Evolutionary conservation across 2,329 filamentous ascomycete species (phyloP), one percentile per base, ranked within the genome.

Genomic region (Botrytis porri): DNA sequence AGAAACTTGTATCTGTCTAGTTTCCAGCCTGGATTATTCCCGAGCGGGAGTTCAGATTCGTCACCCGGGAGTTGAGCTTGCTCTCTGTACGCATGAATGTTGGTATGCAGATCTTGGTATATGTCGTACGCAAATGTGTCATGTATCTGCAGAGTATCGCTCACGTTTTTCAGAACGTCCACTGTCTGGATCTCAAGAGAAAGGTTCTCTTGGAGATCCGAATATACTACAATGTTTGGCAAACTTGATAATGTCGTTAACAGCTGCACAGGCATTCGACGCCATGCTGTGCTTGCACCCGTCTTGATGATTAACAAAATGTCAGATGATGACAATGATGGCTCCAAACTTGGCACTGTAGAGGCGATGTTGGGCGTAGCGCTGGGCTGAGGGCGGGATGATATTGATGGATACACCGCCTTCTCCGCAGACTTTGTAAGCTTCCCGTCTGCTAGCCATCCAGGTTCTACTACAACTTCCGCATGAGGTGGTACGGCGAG

Each of bases 1-100:
- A 75, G 61, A 51, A 75, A 75, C 57, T 75, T 74, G 29, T 75
- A 74, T 45, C 66, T 67, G 62, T 75, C 74, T 3, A 74, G 62
- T 10, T 63, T 22, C 74, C 73, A 75, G 9, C 73, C 74, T 16
- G 64, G 69, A 29, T 41, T 35, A 29, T 59, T 51, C 1, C 64
- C 72, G 5, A 64, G 20, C 39, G 45, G 48, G 18, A 62, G 45
- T 37, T 29, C 51, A 43, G 64, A 69, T n/a, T 75, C 72, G 35
- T 75, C 74, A 9, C 73, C 70, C 29, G 70, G 74, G 3, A 75
- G 48, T 18, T 35, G 60, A 32, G 72, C 69, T 57, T 72, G 69
- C 51, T 74, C 74, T 62, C 60, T 60, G 16, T 71, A 74, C 14
- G 74, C 70, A 43, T 57, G 63, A n/a, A 41, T 22, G 18, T 45